These are phyloP conservation scores for Coffea eugenioides DNA, from an alignment of 257 asterid genomes.

Conservation along the genomic window DNA sequence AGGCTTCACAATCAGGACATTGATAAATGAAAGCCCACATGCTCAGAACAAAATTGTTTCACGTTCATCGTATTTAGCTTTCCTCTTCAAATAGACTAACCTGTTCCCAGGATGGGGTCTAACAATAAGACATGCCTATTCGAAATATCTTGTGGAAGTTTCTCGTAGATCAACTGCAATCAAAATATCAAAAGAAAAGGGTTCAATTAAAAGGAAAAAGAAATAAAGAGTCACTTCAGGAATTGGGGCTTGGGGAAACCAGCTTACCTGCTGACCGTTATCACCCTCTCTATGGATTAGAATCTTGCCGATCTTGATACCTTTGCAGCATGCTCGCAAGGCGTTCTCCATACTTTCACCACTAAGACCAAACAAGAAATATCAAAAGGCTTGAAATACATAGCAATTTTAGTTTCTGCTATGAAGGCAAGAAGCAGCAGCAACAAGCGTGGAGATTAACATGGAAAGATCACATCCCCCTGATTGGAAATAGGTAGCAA, in stretches of 20 bases:
- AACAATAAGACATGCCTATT: slow-evolving; percentile 90
- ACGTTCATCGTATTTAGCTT: not conserved
- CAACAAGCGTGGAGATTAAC: not conserved
- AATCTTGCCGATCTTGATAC: slow-evolving; percentile 96
- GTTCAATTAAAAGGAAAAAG: not conserved
- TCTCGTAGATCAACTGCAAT: slow-evolving; percentile 92
- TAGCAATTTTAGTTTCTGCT: slow-evolving; percentile 9
- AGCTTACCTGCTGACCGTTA: slow-evolving; percentile 82
- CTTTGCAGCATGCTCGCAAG: slow-evolving; percentile 96
- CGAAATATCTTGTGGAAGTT: slow-evolving; percentile 84
- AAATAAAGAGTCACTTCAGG: slow-evolving; percentile 14
- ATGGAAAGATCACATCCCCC: not conserved
- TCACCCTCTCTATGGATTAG: slow-evolving; percentile 97
- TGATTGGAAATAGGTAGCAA: not conserved
- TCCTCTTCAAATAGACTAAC: slow-evolving; percentile 39
- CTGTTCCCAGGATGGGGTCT: slow-evolving; percentile 98
- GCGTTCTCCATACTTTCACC: slow-evolving; percentile 98
- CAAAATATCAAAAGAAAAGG: slow-evolving; percentile 3
- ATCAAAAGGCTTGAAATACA: not conserved
- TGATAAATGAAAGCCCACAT: not conserved
- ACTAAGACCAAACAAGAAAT: slow-evolving; percentile 37
- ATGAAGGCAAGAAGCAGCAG: slow-evolving; percentile 8
- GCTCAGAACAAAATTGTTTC: not conserved
- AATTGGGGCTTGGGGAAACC: not conserved
- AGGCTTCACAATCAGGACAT: slow-evolving; percentile 5